Evolutionary conservation across 495 filamentous ascomycete species (phyloP), one percentile per base, ranked within the genome.

Genomic region (Penicillium subrubescens): DNA sequence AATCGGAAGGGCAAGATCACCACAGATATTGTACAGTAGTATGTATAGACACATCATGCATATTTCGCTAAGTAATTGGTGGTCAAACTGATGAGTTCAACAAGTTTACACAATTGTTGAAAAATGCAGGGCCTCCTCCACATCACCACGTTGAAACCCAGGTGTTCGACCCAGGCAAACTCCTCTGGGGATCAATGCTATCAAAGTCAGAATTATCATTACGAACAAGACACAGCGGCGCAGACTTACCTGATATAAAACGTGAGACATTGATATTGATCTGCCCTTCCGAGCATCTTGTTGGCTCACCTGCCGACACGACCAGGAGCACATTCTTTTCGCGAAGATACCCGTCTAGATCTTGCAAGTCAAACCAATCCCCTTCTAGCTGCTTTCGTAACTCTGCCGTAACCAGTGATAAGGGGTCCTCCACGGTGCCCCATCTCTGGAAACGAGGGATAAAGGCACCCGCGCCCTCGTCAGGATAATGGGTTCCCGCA

Each of bases 281-380:
- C 8, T 57, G 63, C 4, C n/a, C n/a, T 12, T 50, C 29, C n/a
- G 65, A 57, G 25, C 19, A 29, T 34, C 51, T 34, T 33, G 35
- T 29, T 21, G 60, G 61, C 54, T 34, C 54, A 41, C 35, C n/a
- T 31, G 51, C n/a, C 17, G 57, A 52, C 31, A 60, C 46, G 19
- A 69, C 37, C 27, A 73, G 62, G 25, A 52, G 57, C 0, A 58
- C 78, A 75, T 19, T 60, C 46, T 66, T 62, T n/a, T 74, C 69
- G 2, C 57, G 65, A 6, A 94, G 81, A 72, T 88, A 92, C 11
- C 86, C 79, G 73, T 93, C 88, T 6, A 92, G 86, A 67, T 93
- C 91, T 53, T 86, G 80, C 6, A 88, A 80, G 65, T 93, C 89
- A 65, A 90, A 89, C 83, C 88, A 94, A 55, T 91, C 89, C 25